Base-by-base conservation (phyloP, 495 filamentous ascomycete genomes). In the Penicillium argentinense region DNA sequence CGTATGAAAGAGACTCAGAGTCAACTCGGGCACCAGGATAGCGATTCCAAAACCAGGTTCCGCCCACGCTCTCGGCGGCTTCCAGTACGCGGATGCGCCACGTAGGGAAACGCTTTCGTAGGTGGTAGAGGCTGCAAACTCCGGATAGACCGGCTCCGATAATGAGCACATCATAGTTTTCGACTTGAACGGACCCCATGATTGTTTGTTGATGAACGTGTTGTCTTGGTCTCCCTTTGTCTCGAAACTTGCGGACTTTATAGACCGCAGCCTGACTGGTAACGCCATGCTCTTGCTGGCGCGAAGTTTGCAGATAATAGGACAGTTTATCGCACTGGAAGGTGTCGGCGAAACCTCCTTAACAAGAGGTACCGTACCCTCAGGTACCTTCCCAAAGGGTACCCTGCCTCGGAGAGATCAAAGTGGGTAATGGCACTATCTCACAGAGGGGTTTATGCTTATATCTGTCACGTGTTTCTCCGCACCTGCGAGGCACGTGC, bases 131-230 rank as follows among this genome's bases (percentile, higher is more conserved):
- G 12, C 60, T 50, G 48, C 69, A 74, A 26, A 77, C 36, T 1
- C 77, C 77, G 6, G 63, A 67, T 27, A 82, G 69, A 1, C 78
- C 78, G 2, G 73, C 76, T 4, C 78, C 78, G 9, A 82, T 64
- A 44, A 80, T 73, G 19, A 80, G 47, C 14, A 71, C 72, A 50
- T 79, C 74, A 13, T 56, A 56, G 8, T 42, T 17, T 4, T 38
- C 43, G 24, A 13, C 26, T 21, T 43, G 27, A 17, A 37, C 18
- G 6, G 43, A 40, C 13, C 24, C 47, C 49, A 53, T 53, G 1
- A 21, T 28, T n/a, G 12, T 28, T 5, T 8, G 5, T 25, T 51
- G 23, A 25, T 3, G 6, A 4, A 4, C 3, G 11, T 2, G 22
- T 25, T 7, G 22, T 37, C 3, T 21, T 13, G 26, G 19, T 4